Evolutionary conservation across 2,329 filamentous ascomycete genomes (phyloP).

Genomic region (Cercospora sp.): DNA sequence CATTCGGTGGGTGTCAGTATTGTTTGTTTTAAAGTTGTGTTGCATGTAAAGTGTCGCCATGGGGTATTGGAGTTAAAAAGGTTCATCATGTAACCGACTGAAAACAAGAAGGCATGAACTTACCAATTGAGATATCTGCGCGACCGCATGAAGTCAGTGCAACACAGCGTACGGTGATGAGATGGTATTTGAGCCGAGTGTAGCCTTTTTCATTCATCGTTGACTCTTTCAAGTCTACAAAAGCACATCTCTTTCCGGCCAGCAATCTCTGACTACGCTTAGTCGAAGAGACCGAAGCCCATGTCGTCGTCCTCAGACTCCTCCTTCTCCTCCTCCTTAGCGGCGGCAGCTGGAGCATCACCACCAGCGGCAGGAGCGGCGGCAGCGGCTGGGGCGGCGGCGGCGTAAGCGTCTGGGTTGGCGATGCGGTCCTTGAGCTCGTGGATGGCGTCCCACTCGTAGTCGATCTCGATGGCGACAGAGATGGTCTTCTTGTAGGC

Average conservation of each 20-base stretch:
- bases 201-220: background rate
- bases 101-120: background rate
- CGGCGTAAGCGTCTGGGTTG: slow-evolving; percentile 95
- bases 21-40: background rate
- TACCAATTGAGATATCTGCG: background rate
- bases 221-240: background rate
- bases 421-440: slow-evolving; percentile 99
- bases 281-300: slow-evolving; percentile 58
- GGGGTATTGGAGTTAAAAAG: background rate
- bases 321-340: slow-evolving; percentile 63
- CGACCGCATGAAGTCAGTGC: background rate
- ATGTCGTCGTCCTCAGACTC: slow-evolving; percentile 57
- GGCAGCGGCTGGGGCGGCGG: slow-evolving; percentile 71
- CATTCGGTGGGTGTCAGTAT: background rate
- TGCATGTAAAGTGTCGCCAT: background rate
- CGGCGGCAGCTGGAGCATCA: slow-evolving; percentile 54
- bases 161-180: background rate
- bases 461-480: slow-evolving; percentile 85
- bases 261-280: slow-evolving; percentile 34
- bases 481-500: slow-evolving; percentile 95
- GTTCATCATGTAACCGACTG: slow-evolving; percentile 3
- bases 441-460: slow-evolving; percentile 92
- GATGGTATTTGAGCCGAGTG: background rate
- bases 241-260: slow-evolving; percentile 9
- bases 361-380: slow-evolving; percentile 54